A percentile compares a stretch with the other conserved stretches of the same genome.
Conservation (phyloP, 805 yeast genomes). For the Metschnikowia similis region DNA sequence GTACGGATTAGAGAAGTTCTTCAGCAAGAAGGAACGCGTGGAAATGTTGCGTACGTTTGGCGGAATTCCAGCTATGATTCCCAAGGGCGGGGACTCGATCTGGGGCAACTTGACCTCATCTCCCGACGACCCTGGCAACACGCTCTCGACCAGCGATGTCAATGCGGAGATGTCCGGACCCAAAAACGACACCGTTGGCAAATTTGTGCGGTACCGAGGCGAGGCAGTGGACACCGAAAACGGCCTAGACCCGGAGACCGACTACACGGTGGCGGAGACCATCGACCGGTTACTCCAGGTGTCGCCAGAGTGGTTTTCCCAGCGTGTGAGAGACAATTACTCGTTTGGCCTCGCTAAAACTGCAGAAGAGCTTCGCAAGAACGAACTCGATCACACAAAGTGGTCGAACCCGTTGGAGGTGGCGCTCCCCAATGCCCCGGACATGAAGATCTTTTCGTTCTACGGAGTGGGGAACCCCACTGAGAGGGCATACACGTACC, state of each 20-base stretch:
- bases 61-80: conserved; percentile 94
- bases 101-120: conserved; percentile 76
- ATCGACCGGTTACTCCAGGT: conserved; percentile 60
- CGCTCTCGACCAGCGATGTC: conserved; percentile 18
- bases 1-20: conserved; percentile 90
- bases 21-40: conserved; percentile 82
- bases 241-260: conserved; percentile 21
- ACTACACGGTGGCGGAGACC: conserved; percentile 63
- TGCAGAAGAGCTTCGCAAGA: conserved; percentile 52
- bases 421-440: conserved; percentile 89
- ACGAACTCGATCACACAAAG: conserved; percentile 67
- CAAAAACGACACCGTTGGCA: conserved; percentile 54
- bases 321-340: conserved; percentile 64
- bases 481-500: conserved; percentile 86
- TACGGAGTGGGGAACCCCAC: conserved; percentile 98
- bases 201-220: conserved; percentile 59
- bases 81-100: conserved; percentile 86
- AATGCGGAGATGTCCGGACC: conserved; percentile 18
- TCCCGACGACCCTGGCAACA: conserved; percentile 62
- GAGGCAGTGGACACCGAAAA: conserved; percentile 21
- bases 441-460: conserved; percentile 80
- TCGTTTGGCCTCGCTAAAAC: conserved; percentile 73
- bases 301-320: conserved; percentile 73
- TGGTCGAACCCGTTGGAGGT: conserved; percentile 97
- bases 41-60: conserved; percentile 85